These are phyloP conservation scores for Tetragonia tetragonoides DNA, from an alignment of 148 eudicot genomes.

Conservation along the genomic window DNA sequence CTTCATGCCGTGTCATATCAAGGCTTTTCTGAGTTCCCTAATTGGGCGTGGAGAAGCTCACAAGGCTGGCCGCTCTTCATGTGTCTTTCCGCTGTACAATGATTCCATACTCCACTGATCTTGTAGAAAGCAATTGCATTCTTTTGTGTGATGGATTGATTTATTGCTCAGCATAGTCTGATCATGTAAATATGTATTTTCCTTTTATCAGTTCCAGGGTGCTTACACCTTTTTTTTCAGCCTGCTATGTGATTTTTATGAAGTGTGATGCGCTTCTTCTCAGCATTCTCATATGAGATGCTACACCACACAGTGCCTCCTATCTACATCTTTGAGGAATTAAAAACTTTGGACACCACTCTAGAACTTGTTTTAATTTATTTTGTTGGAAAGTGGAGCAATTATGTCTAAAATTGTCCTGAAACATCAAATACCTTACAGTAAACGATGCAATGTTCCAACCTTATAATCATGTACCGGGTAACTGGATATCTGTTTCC, in stretches of 20 bases:
- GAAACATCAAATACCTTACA: no score
- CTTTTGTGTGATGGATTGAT: slow-evolving; percentile 37
- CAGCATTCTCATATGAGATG: background rate
- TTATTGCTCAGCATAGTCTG: slow-evolving; percentile 27
- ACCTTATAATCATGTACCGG: no score
- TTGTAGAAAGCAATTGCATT: slow-evolving; percentile 36
- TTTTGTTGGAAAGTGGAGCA: no score
- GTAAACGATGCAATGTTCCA: no score
- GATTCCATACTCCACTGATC: slow-evolving; percentile 9
- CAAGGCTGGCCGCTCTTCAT: background rate
- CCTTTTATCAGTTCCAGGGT: slow-evolving; percentile 25
- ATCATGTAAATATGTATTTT: slow-evolving; percentile 50
- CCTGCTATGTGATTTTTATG: background rate
- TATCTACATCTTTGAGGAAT: no score
- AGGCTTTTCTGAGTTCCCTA: slow-evolving; percentile 57
- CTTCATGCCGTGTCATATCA: slow-evolving; percentile 82
- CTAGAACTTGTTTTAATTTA: no score
- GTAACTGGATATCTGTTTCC: no score
- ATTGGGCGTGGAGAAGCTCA: slow-evolving; percentile 9
- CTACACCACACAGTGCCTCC: no score
- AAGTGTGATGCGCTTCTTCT: background rate
- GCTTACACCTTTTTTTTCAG: background rate
- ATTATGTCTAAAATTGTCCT: no score
- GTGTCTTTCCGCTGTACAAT: slow-evolving; percentile 26
- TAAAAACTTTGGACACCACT: no score